A percentile compares a stretch with the other conserved stretches of the same genome.
Conservation (phyloP, 139 green algal species). For the Chlamydomonas sp. region DNA sequence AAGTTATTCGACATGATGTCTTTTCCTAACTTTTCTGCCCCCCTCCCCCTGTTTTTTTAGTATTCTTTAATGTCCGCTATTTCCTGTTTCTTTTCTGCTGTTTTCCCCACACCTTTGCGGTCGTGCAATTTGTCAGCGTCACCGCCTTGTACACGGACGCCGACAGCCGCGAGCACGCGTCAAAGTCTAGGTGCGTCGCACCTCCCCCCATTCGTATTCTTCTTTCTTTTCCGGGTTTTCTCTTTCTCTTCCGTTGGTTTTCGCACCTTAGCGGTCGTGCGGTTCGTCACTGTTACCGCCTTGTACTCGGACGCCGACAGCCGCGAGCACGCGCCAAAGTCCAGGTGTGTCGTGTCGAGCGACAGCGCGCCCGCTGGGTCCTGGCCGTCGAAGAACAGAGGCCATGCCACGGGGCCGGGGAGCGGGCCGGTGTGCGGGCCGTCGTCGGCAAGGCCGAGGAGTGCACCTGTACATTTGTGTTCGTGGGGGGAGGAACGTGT, state of each 20-base stretch:
- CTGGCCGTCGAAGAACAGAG: constrained; percentile 37
- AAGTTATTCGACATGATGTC: no score
- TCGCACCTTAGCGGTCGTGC: constrained; percentile 28
- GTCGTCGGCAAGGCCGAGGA: background rate
- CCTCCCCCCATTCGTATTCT: no score
- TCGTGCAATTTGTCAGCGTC: constrained; percentile 40
- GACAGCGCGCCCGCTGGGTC: constrained; percentile 28
- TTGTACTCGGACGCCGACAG: constrained; percentile 39
- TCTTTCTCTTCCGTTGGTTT: no score
- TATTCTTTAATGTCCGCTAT: no score
- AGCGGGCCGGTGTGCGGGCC: constrained; percentile 6
- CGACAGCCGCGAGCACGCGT: constrained; percentile 44
- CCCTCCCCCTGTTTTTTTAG: no score
- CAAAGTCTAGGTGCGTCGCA: constrained; percentile 46
- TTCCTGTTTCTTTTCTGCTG: no score
- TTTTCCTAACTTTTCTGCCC: no score
- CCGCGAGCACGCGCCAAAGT: constrained; percentile 56
- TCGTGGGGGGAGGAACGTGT: background rate
- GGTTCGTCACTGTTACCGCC: constrained; percentile 45
- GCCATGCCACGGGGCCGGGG: constrained; percentile 39
- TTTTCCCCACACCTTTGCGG: constrained; percentile 28
- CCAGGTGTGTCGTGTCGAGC: constrained; percentile 34
- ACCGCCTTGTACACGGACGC: constrained; percentile 40
- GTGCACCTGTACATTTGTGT: no score
- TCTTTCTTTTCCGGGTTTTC: no score